These are phyloP conservation scores for Russula dissimulans DNA, from an alignment of 768 basidiomycete genomes.

Conservation along the genomic window DNA sequence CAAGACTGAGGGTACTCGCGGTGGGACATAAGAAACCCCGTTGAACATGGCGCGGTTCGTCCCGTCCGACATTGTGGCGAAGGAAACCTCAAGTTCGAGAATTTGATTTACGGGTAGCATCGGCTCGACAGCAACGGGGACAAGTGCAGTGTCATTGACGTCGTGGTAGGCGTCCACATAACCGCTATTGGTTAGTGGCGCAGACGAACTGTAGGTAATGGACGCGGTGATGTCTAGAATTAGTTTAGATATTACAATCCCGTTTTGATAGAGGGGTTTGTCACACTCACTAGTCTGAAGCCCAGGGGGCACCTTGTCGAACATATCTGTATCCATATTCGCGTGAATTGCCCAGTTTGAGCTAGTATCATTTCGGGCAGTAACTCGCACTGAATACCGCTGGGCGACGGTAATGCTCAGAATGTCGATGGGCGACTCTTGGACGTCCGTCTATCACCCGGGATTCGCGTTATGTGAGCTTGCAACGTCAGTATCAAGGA, in stretches of 20 bases:
- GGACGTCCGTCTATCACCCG: slow-evolving; percentile 54
- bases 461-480: not conserved
- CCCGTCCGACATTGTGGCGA: slow-evolving; percentile 81
- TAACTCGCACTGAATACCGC: slow-evolving; percentile 87
- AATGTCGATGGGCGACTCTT: slow-evolving; percentile 62
- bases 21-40: slow-evolving; percentile 54
- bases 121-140: slow-evolving; percentile 47
- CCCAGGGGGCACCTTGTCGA: slow-evolving; percentile 65
- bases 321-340: slow-evolving; percentile 87
- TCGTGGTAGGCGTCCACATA: slow-evolving; percentile 48
- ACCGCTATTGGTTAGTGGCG: slow-evolving; percentile 44
- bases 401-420: slow-evolving; percentile 78
- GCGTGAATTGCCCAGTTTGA: slow-evolving; percentile 86
- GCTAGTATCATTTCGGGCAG: slow-evolving; percentile 72
- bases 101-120: slow-evolving; percentile 45
- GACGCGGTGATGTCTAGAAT: slow-evolving; percentile 75
- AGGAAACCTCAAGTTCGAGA: slow-evolving; percentile 61
- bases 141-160: slow-evolving; percentile 58
- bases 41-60: slow-evolving; percentile 80
- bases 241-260: not conserved
- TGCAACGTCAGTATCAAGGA: not conserved
- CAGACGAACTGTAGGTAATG: slow-evolving; percentile 58
- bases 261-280: not conserved
- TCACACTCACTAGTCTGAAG: slow-evolving; percentile 60
- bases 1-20: slow-evolving; percentile 68